Evolutionary conservation across 768 basidiomycete species (phyloP).

Genomic region (Boletus subcaerulescens): DNA sequence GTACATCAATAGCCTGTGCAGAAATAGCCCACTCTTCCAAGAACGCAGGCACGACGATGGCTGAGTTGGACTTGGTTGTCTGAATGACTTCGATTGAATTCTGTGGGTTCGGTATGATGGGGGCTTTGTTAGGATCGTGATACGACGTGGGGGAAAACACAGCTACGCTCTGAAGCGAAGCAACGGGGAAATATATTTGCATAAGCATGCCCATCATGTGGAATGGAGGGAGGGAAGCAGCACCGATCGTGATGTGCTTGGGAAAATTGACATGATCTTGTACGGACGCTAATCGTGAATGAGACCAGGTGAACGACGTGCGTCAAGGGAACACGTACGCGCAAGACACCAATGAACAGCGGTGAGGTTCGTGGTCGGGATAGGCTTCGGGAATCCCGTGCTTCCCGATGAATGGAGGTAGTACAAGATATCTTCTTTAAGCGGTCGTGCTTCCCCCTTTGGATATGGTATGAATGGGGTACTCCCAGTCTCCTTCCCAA

Average conservation of each 20-base stretch:
- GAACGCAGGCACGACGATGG: constrained; percentile 22
- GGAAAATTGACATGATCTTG: constrained; percentile 6
- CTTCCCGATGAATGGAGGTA: constrained; percentile 52
- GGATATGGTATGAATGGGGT: constrained; percentile 11
- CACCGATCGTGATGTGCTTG: constrained; percentile 1
- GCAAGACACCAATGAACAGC: constrained; percentile 34
- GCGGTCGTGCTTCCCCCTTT: background rate
- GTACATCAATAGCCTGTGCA: constrained; percentile 12
- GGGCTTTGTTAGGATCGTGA: constrained; percentile 7
- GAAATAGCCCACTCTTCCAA: constrained; percentile 24
- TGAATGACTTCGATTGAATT: constrained; percentile 20
- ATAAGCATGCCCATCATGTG: constrained; percentile 16
- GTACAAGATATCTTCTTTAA: constrained; percentile 22
- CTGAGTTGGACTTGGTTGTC: constrained; percentile 10
- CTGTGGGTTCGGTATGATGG: constrained; percentile 19
- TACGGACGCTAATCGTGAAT: constrained; percentile 11
- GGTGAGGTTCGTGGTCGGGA: constrained; percentile 34
- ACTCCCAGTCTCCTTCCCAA: background rate
- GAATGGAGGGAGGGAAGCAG: constrained; percentile 21
- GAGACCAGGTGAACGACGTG: background rate
- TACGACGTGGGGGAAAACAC: constrained; percentile 21
- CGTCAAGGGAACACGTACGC: constrained; percentile 20
- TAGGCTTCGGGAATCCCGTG: constrained; percentile 45
- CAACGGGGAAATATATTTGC: constrained; percentile 16
- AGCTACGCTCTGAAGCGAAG: constrained; percentile 8